A percentile compares a stretch with the other conserved stretches of the same genome.
Conservation (phyloP, 1,284 basidiomycete genomes). For the Apiotrichum gracile region DNA sequence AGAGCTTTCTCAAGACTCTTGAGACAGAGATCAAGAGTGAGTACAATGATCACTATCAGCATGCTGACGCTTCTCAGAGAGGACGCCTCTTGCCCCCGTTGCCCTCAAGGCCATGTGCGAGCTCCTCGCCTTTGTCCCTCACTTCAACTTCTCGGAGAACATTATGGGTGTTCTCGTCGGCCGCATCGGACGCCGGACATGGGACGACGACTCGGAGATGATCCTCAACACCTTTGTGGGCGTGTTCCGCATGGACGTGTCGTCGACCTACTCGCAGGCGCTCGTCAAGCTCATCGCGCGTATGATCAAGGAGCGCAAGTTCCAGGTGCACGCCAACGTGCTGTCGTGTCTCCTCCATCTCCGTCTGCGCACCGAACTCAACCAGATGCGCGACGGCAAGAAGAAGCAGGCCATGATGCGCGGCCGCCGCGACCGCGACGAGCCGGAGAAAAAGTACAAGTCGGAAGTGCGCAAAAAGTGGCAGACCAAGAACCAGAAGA, state of each 20-base stretch:
- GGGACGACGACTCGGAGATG: conserved; percentile 79
- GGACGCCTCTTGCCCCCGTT: conserved; percentile 63
- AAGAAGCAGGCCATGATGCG: conserved; percentile 47
- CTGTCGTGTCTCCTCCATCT: conserved; percentile 79
- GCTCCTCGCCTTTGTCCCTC: conserved; percentile 72
- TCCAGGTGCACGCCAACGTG: conserved; percentile 82
- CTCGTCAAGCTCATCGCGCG: conserved; percentile 85
- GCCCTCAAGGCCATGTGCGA: conserved; percentile 82
- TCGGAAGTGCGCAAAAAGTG: conserved; percentile 58
- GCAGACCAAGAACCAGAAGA: conserved; percentile 83
- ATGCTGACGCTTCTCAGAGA: conserved; percentile 51
- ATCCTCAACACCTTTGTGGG: conserved; percentile 73
- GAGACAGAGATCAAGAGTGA: conserved; percentile 82
- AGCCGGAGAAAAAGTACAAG: conserved; percentile 52
- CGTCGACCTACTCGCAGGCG: conserved; percentile 76
- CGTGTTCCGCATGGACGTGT: conserved; percentile 73
- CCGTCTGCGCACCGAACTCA: conserved; percentile 81
- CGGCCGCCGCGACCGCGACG: conserved; percentile 57
- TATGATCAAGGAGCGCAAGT: conserved; percentile 92
- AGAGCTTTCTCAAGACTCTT: conserved; percentile 75
- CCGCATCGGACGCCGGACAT: conserved; percentile 73
- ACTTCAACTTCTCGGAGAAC: conserved; percentile 97
- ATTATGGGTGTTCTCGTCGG: conserved; percentile 83
- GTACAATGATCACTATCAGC: conserved; percentile 24
- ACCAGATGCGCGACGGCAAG: conserved; percentile 49